Base-by-base conservation (phyloP, 2,329 filamentous ascomycete genomes). In the Thermomyces lanuginosus region DNA sequence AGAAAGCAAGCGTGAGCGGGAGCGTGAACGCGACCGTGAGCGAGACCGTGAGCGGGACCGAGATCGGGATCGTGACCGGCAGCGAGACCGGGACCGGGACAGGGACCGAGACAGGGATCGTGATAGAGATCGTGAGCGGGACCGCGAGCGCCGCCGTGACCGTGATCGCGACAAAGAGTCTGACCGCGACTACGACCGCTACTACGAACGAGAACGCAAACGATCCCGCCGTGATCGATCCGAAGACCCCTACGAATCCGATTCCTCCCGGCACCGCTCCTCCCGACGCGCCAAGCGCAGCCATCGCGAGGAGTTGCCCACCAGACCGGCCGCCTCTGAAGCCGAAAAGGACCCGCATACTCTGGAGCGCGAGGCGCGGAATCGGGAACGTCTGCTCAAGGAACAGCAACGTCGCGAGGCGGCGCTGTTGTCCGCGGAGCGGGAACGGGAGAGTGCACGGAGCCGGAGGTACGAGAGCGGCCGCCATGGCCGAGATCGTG, bases 321-420 rank as follows among this genome's bases (percentile, higher is more conserved):
- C 24, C 9, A 26, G 18, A 35, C 36, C 15, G 22, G 24, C 25
- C 12, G 26, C 34, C 4, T 22, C 41, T 3, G 43, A 44, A 13
- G 38, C 44, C 1, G 48, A 56, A 17, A 57, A 82, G 72, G 70
- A 84, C 66, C 40, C 70, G 60, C 44, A 81, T 44, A 81, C 77
- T 21, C 64, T 76, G 27, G 79, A 86, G 47, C 82, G 80, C 39
- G 75, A 76, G 33, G 62, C 68, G 28, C 60, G 82, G 37, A 58
- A 61, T 23, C 49, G 55, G 8, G 78, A 86, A 49, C 60, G 67
- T 5, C 55, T 69, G 29, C 46, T 80, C 21, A 71, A 69, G 35
- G 74, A 78, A 42, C 62, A 65, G 37, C 80, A 89, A 29, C 65
- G 62, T 7, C 59, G 58, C 4, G 76, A 83, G 4, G 60, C 60